Evolutionary conservation across 2,329 filamentous ascomycete genomes (phyloP), one percentile per base, ranked within the genome.

Genomic region (Cordyceps fumosorosea): DNA sequence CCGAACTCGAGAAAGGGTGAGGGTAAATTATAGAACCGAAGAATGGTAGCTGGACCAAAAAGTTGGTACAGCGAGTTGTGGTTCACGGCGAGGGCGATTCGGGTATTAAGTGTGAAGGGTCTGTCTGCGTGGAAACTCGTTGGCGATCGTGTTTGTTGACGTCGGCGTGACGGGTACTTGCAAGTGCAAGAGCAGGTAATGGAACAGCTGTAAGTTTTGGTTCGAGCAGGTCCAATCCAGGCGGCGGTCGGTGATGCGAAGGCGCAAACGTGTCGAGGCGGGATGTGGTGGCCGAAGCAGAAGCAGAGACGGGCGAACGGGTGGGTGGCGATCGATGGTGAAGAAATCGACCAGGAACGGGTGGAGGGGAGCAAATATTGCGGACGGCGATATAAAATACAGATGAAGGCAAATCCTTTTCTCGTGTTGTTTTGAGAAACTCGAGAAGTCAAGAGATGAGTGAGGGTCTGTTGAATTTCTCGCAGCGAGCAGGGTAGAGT

Each of bases 11-110:
- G 5, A 18, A 54, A 37, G 5, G 50, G 52, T 32, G 45, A 52
- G 68, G 64, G 34, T 37, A 56, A 68, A 67, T 65, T 69, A 73
- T 69, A 73, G 68, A 74, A 69, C 69, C 71, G 69, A 71, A 69
- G 70, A 18, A 60, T n/a, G 53, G 40, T 76, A 55, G 22, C 44
- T 40, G 44, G 45, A 45, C 32, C 42, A 34, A 20, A 42, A 40
- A 12, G 18, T n/a, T 47, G 16, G 40, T 11, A 14, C 8, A 52
- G 53, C 34, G 14, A 22, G 45, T 18, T 18, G 53, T 45, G 29
- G 24, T n/a, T 47, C 40, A 47, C 7, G 18, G 47, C 34, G 26
- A 26, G 16, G 8, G 40, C n/a, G 7, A 53, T 52, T n/a, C 37
- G 45, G 48, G 14, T 26, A 60, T 53, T 45, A 45, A 47, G n/a